phyloP scores from a whole-genome alignment of 257 asterid genomes.

The Primulina tabacum region DNA sequence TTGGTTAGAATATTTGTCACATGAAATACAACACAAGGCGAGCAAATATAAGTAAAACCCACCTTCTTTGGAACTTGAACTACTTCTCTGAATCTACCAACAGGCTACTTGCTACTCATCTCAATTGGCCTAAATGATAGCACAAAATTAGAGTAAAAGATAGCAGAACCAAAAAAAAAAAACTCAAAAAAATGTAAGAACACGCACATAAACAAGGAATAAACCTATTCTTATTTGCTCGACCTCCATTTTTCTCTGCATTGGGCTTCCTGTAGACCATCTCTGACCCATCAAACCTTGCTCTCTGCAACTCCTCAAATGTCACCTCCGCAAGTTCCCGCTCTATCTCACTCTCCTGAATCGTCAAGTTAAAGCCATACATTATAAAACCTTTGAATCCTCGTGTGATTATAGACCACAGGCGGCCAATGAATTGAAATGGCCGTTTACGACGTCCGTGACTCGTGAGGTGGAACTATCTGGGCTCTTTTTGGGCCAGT shows the following conservation, averaged over 20 bases:
- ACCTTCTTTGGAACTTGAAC: conserved; percentile 84
- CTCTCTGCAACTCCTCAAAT: conserved; percentile 85
- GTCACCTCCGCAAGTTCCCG: conserved; percentile 80
- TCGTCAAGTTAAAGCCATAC: neutral
- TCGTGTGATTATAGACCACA: neutral
- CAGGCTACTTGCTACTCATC: conserved; percentile 84
- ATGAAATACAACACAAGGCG: neutral
- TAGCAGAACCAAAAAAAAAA: neutral
- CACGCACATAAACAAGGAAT: neutral
- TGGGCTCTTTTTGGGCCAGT: neutral
- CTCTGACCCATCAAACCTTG: conserved; percentile 83
- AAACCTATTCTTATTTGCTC: conserved; percentile 88
- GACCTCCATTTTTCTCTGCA: conserved; percentile 45
- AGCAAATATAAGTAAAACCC: conserved; percentile 7
- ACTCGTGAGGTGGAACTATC: no score
- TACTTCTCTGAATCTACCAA: conserved; percentile 69
- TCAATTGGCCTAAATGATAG: conserved; percentile 75
- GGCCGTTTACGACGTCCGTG: no score
- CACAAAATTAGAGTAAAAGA: conserved; percentile 1
- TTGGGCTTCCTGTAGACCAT: conserved; percentile 47
- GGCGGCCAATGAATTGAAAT: no score
- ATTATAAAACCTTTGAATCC: neutral
- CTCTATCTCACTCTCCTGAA: conserved; percentile 58
- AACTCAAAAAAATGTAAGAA: neutral
- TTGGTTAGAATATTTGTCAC: neutral